Conservation (phyloP, 2,329 filamentous ascomycete species). For the Zymoseptoria brevis region DNA sequence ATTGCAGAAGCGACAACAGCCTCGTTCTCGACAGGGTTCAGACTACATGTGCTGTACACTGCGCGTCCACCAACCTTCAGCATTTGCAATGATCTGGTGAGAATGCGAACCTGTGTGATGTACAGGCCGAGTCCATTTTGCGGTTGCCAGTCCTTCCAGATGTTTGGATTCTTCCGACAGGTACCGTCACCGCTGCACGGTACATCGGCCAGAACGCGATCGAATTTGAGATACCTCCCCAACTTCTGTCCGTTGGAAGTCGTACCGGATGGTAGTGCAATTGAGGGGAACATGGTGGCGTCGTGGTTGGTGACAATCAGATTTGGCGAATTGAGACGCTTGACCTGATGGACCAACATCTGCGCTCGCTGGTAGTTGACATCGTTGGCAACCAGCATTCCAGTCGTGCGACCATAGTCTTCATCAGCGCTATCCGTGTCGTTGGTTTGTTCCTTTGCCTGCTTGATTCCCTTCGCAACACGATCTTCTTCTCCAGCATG, state of each 20-base stretch:
- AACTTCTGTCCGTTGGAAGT: conserved; percentile 38
- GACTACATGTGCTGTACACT: conserved; percentile 96
- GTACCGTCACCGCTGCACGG: conserved; percentile 96
- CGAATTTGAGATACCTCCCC: conserved; percentile 80
- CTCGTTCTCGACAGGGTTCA: conserved; percentile 98
- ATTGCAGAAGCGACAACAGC: conserved; percentile 83
- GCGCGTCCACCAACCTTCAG: conserved; percentile 90
- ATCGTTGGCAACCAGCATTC: conserved; percentile 90
- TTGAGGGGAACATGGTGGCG: conserved; percentile 87
- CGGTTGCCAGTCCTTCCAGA: conserved; percentile 94
- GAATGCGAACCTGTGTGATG: conserved; percentile 76
- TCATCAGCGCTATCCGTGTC: conserved; percentile 37
- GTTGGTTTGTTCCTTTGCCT: conserved; percentile 45
- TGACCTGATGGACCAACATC: conserved; percentile 96
- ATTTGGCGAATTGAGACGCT: conserved; percentile 92
- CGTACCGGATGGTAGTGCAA: conserved; percentile 63
- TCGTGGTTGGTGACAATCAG: conserved; percentile 97
- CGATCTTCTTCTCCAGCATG: conserved; percentile 86
- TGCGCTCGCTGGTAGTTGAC: conserved; percentile 94
- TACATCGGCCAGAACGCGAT: conserved; percentile 91
- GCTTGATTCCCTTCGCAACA: conserved; percentile 61
- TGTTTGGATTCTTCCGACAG: conserved; percentile 79
- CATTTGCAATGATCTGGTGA: conserved; percentile 89
- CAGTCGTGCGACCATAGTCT: conserved; percentile 82
- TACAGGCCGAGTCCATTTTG: conserved; percentile 82